Evolutionary conservation across 139 green algal genomes (phyloP).

Genomic region (Yamagishiella unicocca): DNA sequence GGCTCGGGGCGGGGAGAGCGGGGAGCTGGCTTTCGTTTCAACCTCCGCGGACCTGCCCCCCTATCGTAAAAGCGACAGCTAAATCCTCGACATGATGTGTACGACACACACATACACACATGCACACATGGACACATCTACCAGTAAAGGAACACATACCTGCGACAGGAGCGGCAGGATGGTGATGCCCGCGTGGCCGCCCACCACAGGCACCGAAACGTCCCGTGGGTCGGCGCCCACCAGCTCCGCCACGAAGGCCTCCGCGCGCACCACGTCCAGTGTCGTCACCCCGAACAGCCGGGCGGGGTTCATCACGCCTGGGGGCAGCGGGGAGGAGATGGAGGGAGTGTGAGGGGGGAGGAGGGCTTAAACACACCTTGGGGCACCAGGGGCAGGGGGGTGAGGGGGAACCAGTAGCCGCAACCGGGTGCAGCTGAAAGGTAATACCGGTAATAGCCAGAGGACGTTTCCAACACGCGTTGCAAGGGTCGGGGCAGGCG

Average conservation of each 20-base stretch:
- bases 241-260: constrained; percentile 79
- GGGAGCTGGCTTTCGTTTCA: no score
- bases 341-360: not conserved
- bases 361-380: no score
- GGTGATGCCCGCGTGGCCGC: constrained; percentile 96
- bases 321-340: not conserved
- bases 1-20: no score
- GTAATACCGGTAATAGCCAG: no score
- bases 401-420: no score
- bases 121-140: constrained; percentile 19
- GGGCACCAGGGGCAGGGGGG: not conserved
- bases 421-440: no score
- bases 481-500: no score
- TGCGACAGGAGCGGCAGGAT: constrained; percentile 98
- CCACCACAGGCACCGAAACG: constrained; percentile 96
- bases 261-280: constrained; percentile 94
- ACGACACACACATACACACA: constrained; percentile 36
- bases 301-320: constrained; percentile 86
- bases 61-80: no score
- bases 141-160: constrained; percentile 40
- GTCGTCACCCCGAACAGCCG: constrained; percentile 92
- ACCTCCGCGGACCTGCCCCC: no score
- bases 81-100: no score
- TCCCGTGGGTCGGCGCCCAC: constrained; percentile 79
- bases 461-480: no score